A percentile compares a stretch with the other conserved stretches of the same genome.
Conservation (phyloP, 2,329 filamentous ascomycete genomes). For the Fusarium papillatum region DNA sequence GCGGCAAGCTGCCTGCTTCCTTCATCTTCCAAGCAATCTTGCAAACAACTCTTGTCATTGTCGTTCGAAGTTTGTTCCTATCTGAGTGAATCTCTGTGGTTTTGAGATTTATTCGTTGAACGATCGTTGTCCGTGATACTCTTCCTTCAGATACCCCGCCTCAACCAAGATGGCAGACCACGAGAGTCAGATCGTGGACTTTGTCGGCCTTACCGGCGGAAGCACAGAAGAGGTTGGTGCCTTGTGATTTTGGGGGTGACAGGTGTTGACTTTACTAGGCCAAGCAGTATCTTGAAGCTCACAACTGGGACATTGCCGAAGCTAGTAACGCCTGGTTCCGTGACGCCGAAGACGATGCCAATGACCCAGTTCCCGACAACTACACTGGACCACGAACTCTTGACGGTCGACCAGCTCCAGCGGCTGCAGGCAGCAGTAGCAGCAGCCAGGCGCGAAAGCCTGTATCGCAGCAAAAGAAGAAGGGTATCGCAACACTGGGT, state of each 20-base stretch:
- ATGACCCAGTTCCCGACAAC: slow-evolving; percentile 52
- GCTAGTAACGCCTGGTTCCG: slow-evolving; percentile 75
- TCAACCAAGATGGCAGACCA: slow-evolving; percentile 47
- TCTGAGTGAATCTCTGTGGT: neutral
- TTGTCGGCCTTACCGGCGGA: slow-evolving; percentile 44
- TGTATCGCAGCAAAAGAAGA: slow-evolving; percentile 63
- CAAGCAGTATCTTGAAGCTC: slow-evolving; percentile 73
- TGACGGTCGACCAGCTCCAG: slow-evolving; percentile 71
- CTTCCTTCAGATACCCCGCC: slow-evolving; percentile 37
- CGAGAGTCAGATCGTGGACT: slow-evolving; percentile 46
- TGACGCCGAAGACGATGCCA: slow-evolving; percentile 62
- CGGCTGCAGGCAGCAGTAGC: slow-evolving; percentile 41
- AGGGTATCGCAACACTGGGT: slow-evolving; percentile 72
- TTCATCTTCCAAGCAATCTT: slow-evolving; percentile 16
- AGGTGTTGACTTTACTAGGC: slow-evolving; percentile 63
- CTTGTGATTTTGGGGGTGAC: neutral
- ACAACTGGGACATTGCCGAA: slow-evolving; percentile 75
- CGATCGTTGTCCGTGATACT: neutral
- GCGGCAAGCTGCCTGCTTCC: slow-evolving; percentile 45
- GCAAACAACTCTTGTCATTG: neutral
- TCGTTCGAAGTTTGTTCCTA: neutral
- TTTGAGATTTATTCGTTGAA: neutral
- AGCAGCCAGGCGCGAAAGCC: slow-evolving; percentile 52
- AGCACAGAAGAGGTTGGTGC: slow-evolving; percentile 44
- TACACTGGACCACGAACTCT: slow-evolving; percentile 75